Conservation (phyloP, 2,329 filamentous ascomycete species). For the Fusarium sp. region DNA sequence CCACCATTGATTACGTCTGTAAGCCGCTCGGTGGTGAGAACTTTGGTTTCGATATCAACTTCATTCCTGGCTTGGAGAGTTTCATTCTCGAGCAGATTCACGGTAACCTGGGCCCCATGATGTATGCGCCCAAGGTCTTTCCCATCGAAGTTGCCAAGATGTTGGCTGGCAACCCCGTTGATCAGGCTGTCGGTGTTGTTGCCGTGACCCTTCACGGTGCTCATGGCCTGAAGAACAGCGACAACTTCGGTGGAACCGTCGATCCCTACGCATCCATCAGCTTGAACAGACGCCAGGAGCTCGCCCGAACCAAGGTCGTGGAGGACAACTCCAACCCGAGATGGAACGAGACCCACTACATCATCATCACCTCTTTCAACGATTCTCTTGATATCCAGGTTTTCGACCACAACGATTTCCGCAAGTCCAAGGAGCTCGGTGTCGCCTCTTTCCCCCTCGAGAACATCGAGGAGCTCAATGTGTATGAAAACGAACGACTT, state of each 20-base stretch:
- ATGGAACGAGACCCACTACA: slow-evolving; percentile 97
- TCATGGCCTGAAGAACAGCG: slow-evolving; percentile 91
- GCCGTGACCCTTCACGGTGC: slow-evolving; percentile 93
- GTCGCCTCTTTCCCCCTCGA: slow-evolving; percentile 88
- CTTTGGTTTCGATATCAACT: slow-evolving; percentile 98
- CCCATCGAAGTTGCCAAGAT: slow-evolving; percentile 99
- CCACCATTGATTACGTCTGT: slow-evolving; percentile 95
- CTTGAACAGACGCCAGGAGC: slow-evolving; percentile 82
- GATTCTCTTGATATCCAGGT: slow-evolving; percentile 87
- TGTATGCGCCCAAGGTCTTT: slow-evolving; percentile 98
- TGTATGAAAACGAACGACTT: slow-evolving; percentile 86
- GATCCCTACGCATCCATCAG: slow-evolving; percentile 91
- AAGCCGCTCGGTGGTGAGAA: slow-evolving; percentile 96
- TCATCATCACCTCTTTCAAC: slow-evolving; percentile 91
- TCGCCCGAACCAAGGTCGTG: slow-evolving; percentile 90
- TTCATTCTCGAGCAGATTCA: slow-evolving; percentile 99
- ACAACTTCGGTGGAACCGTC: slow-evolving; percentile 91
- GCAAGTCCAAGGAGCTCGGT: slow-evolving; percentile 96
- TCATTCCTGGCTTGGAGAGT: slow-evolving; percentile 91
- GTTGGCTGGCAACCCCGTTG: slow-evolving; percentile 91
- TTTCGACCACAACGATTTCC: slow-evolving; percentile 94
- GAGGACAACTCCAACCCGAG: slow-evolving; percentile 86
- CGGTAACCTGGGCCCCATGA: slow-evolving; percentile 92
- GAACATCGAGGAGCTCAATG: slow-evolving; percentile 78
- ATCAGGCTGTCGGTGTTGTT: slow-evolving; percentile 94